These are phyloP conservation scores for Polyporus arcularius DNA, from an alignment of 768 basidiomycete species.

Conservation along the genomic window DNA sequence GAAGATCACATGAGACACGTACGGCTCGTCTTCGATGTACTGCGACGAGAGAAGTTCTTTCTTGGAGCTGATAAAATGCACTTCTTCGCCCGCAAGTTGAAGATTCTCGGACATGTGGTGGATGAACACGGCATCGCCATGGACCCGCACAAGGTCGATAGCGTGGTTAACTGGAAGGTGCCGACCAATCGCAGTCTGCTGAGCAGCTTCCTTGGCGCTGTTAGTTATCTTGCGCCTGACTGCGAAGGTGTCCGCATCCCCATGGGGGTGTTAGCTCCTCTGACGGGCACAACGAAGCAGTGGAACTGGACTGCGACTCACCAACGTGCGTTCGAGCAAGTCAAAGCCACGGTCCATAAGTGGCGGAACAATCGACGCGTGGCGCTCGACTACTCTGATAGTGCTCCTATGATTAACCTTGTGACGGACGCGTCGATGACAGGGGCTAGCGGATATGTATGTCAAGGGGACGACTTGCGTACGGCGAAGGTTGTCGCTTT, in stretches of 20 bases:
- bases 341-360: conserved; percentile 17
- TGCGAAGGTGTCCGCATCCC: conserved; percentile 35
- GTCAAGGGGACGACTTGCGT: conserved; percentile 25
- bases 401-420: conserved; percentile 25
- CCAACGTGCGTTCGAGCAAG: conserved; percentile 34
- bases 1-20: conserved; percentile 30
- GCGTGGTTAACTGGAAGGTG: conserved; percentile 31
- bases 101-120: conserved; percentile 37
- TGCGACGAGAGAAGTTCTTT: conserved; percentile 20
- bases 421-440: conserved; percentile 27
- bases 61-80: conserved; percentile 25
- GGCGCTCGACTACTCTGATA: conserved; percentile 27
- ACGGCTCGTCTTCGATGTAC: conserved; percentile 13
- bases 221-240: conserved; percentile 38
- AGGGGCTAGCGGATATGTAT: conserved; percentile 23
- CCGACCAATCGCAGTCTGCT: conserved; percentile 36
- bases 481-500: conserved; percentile 24
- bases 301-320: conserved; percentile 19
- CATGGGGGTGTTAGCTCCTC: conserved; percentile 36
- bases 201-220: conserved; percentile 35
- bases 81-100: conserved; percentile 22
- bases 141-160: conserved; percentile 47
- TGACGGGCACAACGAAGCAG: too few relatives aligned
- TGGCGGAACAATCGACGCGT: conserved; percentile 21
- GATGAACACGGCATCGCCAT: conserved; percentile 41